A percentile compares a stretch with the other conserved stretches of the same genome.
Evolutionary conservation across 2,329 filamentous ascomycete species (phyloP).

Genomic region (Penicillium freii): DNA sequence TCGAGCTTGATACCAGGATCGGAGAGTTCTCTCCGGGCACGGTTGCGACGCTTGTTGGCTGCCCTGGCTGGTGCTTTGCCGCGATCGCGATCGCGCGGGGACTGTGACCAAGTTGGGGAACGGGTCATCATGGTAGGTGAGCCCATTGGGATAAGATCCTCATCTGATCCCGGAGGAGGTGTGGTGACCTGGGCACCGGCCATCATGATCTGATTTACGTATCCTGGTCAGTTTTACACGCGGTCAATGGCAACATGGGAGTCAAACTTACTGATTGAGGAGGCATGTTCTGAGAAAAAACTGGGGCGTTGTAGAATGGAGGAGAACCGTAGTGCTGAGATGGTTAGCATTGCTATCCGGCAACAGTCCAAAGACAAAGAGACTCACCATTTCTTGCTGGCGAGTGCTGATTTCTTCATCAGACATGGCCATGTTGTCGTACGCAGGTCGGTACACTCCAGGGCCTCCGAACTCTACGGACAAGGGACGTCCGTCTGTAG

Average conservation of each 20-base stretch:
- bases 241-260: not conserved
- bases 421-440: conserved; percentile 4
- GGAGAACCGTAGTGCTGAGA: conserved; percentile 21
- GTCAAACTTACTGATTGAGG: conserved; percentile 21
- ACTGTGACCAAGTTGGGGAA: not conserved
- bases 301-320: conserved; percentile 15
- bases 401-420: conserved; percentile 5
- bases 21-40: conserved; percentile 13
- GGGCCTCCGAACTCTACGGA: conserved; percentile 19
- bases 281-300: conserved; percentile 17
- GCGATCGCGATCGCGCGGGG: conserved; percentile 10
- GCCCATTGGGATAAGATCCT: conserved; percentile 12
- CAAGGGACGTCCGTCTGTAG: conserved; percentile 23
- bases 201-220: conserved; percentile 16
- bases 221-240: not conserved
- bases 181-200: conserved; percentile 24
- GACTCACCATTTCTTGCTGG: conserved; percentile 23
- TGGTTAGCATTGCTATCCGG: not conserved
- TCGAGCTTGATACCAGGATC: conserved; percentile 12
- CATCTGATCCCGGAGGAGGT: conserved; percentile 25
- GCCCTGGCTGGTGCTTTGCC: conserved; percentile 10
- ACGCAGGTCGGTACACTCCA: conserved; percentile 16
- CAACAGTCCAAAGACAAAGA: not conserved
- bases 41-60: conserved; percentile 7
- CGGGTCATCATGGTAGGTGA: not conserved